Percentiles rank a stretch among this genome's conserved stretches.
phyloP scores from a whole-genome alignment of 345 rosid species.

The Aurinia saxatilis region DNA sequence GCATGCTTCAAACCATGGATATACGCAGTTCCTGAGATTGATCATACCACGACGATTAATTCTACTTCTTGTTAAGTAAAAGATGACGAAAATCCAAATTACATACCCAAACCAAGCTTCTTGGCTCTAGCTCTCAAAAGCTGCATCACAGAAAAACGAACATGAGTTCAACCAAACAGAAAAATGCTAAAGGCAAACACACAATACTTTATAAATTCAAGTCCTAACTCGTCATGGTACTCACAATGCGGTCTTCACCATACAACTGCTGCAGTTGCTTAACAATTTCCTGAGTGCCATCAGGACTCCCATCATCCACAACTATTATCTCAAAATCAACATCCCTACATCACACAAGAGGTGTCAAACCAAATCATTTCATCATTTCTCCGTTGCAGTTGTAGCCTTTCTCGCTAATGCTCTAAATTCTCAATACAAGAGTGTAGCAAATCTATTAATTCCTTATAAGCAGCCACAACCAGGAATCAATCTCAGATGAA shows the following conservation, averaged over 20 bases:
- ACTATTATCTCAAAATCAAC: constrained; percentile 81
- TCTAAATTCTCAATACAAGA: neutral
- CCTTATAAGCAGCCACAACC: neutral
- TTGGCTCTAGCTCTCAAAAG: constrained; percentile 72
- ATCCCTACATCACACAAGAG: constrained; percentile 38
- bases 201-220: neutral
- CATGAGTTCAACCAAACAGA: constrained; percentile 5
- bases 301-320: constrained; percentile 98
- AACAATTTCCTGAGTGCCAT: constrained; percentile 87
- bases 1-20: constrained; percentile 88
- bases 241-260: constrained; percentile 74
- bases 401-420: neutral
- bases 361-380: neutral
- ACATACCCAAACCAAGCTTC: constrained; percentile 92
- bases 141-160: constrained; percentile 38
- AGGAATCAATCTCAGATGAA: neutral
- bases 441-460: neutral
- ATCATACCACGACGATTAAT: constrained; percentile 11
- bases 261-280: constrained; percentile 73
- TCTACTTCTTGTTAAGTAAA: neutral
- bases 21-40: constrained; percentile 78
- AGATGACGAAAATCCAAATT: neutral
- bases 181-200: neutral
- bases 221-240: constrained; percentile 21
- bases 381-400: neutral